Percentiles rank a stretch among this genome's conserved stretches.
Evolutionary conservation across 1,284 basidiomycete species (phyloP).

Genomic region (Cystobasidium pallidum): DNA sequence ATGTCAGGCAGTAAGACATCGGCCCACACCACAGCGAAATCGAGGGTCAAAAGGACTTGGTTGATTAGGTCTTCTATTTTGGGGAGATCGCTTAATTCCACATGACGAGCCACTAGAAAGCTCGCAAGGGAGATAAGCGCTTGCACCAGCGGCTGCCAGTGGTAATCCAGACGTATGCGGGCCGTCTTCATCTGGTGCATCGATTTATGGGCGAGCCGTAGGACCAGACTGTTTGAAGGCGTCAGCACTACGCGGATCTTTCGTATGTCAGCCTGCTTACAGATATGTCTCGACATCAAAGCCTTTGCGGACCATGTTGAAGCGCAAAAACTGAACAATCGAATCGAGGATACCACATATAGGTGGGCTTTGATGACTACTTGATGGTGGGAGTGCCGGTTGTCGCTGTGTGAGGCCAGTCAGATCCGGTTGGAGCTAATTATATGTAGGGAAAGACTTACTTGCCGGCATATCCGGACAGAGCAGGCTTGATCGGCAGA

Average conservation of each 20-base stretch:
- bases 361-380: conserved; percentile 22
- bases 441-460: conserved; percentile 30
- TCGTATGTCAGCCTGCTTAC: conserved; percentile 3
- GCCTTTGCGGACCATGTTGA: conserved; percentile 34
- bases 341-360: conserved; percentile 51
- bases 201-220: conserved; percentile 25
- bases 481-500: conserved; percentile 29
- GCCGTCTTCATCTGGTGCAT: conserved; percentile 43
- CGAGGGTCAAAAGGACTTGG: conserved; percentile 52
- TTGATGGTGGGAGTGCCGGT: conserved; percentile 45
- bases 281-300: conserved; percentile 36
- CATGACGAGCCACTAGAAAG: conserved; percentile 35
- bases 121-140: conserved; percentile 17
- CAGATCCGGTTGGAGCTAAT: background rate
- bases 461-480: conserved; percentile 52
- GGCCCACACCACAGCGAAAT: conserved; percentile 53
- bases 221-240: conserved; percentile 11
- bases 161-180: conserved; percentile 30
- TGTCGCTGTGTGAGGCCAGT: conserved; percentile 37
- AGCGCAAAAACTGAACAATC: conserved; percentile 32
- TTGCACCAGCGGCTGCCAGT: conserved; percentile 37
- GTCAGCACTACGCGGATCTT: background rate
- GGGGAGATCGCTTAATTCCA: conserved; percentile 41
- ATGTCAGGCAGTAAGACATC: conserved; percentile 50
- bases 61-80: conserved; percentile 34